These are phyloP conservation scores for Salvia splendens DNA, from an alignment of 257 asterid species.

Conservation along the genomic window DNA sequence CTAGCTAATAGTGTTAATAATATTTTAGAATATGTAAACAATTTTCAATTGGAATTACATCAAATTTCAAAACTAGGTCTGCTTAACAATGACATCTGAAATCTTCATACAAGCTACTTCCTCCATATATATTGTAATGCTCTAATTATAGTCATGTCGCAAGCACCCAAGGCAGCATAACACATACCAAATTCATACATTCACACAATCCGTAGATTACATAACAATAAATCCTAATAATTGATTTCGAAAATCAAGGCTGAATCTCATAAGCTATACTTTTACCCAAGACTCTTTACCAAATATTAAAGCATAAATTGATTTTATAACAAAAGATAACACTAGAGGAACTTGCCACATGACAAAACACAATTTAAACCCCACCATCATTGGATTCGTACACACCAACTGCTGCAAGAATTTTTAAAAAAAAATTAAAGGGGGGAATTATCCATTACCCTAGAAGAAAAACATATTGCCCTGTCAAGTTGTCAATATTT, in stretches of 20 bases:
- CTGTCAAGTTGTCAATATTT: constrained; percentile 86
- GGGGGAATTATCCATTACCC: constrained; percentile 49
- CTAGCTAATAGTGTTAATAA: too few relatives aligned
- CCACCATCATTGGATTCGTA: neutral
- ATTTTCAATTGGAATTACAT: too few relatives aligned
- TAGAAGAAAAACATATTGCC: constrained; percentile 75
- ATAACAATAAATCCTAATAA: neutral
- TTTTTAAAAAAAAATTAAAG: neutral
- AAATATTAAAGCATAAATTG: neutral
- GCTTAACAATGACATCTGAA: neutral
- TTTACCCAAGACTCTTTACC: neutral
- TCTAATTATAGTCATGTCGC: too few relatives aligned
- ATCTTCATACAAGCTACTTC: neutral
- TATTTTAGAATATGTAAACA: too few relatives aligned
- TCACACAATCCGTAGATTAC: too few relatives aligned
- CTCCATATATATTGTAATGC: too few relatives aligned
- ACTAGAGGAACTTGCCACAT: neutral
- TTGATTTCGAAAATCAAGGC: neutral
- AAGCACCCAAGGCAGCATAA: too few relatives aligned
- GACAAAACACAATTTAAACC: neutral
- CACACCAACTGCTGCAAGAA: neutral
- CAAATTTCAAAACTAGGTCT: too few relatives aligned
- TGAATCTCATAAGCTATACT: neutral
- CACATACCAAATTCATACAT: too few relatives aligned
- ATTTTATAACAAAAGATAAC: neutral